A percentile compares a stretch with the other conserved stretches of the same genome.
Evolutionary conservation across 2,329 filamentous ascomycete genomes (phyloP).

Genomic region (Daldinia eschscholtzii): DNA sequence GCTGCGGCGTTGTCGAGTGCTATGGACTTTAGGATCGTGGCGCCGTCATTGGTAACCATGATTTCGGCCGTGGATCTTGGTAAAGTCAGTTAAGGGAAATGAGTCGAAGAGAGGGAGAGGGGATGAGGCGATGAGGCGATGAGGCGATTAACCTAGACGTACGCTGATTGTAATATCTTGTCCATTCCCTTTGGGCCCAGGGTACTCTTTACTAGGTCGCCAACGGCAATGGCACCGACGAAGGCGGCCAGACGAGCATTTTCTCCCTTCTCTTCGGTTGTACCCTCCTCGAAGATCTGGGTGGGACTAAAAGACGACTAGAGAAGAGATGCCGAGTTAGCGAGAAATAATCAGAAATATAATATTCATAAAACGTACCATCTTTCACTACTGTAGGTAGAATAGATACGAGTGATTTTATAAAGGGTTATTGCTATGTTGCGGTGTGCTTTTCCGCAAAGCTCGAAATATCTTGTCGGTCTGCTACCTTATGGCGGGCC

Average conservation of each 20-base stretch:
- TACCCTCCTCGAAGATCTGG: slow-evolving; percentile 97
- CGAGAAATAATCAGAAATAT: background rate
- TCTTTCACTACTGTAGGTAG: slow-evolving; percentile 18
- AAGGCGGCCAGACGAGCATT: slow-evolving; percentile 99
- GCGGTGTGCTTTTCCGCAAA: slow-evolving; percentile 21
- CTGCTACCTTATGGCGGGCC: slow-evolving; percentile 34
- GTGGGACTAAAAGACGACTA: slow-evolving; percentile 83
- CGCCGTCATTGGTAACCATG: slow-evolving; percentile 98
- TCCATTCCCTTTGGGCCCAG: slow-evolving; percentile 99
- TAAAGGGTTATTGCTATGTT: background rate
- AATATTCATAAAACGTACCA: slow-evolving; percentile 19
- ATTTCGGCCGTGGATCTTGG: slow-evolving; percentile 91
- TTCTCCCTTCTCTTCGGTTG: slow-evolving; percentile 97
- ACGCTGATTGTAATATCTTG: slow-evolving; percentile 97
- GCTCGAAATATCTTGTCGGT: slow-evolving; percentile 21
- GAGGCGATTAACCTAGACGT: slow-evolving; percentile 57
- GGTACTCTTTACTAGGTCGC: slow-evolving; percentile 97
- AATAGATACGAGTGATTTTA: background rate
- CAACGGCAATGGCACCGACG: slow-evolving; percentile 96
- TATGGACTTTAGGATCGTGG: slow-evolving; percentile 98
- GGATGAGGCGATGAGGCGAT: too few species aligned
- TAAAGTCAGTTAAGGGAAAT: slow-evolving; percentile 25
- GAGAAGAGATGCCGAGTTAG: slow-evolving; percentile 32
- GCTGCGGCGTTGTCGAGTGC: slow-evolving; percentile 98
- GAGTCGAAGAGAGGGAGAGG: background rate